phyloP scores from a whole-genome alignment of 2,329 filamentous ascomycete genomes.

The Pseudonectria foliicola region DNA sequence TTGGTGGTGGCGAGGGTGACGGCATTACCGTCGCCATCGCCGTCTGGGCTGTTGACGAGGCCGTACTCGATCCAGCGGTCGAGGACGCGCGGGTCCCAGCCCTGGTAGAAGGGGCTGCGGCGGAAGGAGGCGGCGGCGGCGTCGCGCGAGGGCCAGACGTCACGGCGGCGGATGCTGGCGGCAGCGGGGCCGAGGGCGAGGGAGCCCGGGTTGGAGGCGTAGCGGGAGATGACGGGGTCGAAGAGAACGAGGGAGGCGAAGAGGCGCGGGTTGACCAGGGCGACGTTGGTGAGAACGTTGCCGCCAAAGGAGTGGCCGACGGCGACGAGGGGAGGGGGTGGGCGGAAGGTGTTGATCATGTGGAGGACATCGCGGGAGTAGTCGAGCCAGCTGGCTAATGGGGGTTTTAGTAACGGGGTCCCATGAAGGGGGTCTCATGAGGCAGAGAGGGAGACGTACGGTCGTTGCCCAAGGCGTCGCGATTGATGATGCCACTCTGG shows the following conservation, averaged over 20 bases:
- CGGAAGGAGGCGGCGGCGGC: conserved; percentile 62
- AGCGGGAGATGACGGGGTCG: conserved; percentile 68
- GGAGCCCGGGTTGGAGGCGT: conserved; percentile 32
- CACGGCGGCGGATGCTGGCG: conserved; percentile 65
- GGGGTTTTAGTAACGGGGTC: conserved; percentile 2
- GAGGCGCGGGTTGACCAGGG: conserved; percentile 74
- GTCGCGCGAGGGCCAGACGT: conserved; percentile 71
- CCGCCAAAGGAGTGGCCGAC: conserved; percentile 88
- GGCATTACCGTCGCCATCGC: conserved; percentile 28
- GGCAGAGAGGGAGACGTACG: conserved; percentile 43
- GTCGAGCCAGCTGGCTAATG: conserved; percentile 73
- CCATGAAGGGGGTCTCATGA: neutral
- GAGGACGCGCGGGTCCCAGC: conserved; percentile 77
- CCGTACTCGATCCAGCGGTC: conserved; percentile 57
- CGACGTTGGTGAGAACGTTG: conserved; percentile 61
- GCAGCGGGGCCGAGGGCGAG: conserved; percentile 37
- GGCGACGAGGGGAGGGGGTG: conserved; percentile 73
- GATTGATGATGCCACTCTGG: conserved; percentile 69
- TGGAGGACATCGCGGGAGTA: conserved; percentile 77
- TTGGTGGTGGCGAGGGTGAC: conserved; percentile 77
- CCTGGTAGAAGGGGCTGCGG: conserved; percentile 62
- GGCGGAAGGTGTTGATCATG: conserved; percentile 76
- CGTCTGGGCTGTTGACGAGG: conserved; percentile 53
- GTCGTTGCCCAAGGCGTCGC: conserved; percentile 71
- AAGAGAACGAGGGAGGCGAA: conserved; percentile 68